Evolutionary conservation across 2,329 filamentous ascomycete genomes (phyloP).

Genomic region (Fusarium sp.): DNA sequence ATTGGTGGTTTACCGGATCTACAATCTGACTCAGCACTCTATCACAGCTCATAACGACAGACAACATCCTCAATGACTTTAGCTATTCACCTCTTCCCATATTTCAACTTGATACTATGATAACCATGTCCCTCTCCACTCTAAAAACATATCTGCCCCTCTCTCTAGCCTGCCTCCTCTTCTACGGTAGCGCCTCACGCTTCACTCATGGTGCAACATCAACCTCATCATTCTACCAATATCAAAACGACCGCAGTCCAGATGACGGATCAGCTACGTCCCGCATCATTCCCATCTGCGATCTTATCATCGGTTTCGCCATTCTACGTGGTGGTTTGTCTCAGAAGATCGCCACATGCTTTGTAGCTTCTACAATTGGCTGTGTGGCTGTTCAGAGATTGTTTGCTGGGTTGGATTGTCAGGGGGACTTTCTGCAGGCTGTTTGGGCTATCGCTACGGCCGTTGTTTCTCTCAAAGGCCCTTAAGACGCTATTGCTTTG

Average conservation of each 20-base stretch:
- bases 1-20: background rate
- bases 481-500: background rate
- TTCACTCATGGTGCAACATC: slow-evolving; percentile 31
- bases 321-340: slow-evolving; percentile 4
- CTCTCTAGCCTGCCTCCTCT: slow-evolving; percentile 17
- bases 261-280: slow-evolving; percentile 24
- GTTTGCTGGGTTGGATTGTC: background rate
- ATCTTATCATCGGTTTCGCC: slow-evolving; percentile 10
- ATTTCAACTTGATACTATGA: background rate
- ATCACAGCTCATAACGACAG: background rate
- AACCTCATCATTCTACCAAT: slow-evolving; percentile 14
- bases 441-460: slow-evolving; percentile 22
- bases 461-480: background rate
- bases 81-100: background rate
- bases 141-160: slow-evolving; percentile 16
- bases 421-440: slow-evolving; percentile 13
- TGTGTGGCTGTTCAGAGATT: slow-evolving; percentile 12
- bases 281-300: slow-evolving; percentile 13
- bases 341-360: slow-evolving; percentile 19
- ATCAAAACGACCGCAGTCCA: slow-evolving; percentile 15
- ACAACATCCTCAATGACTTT: fast-evolving
- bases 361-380: slow-evolving; percentile 21
- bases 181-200: slow-evolving; percentile 34
- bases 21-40: slow-evolving; percentile 14
- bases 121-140: background rate